These are phyloP conservation scores for Verticillium longisporum DNA, from an alignment of 2,329 filamentous ascomycete species.

Conservation along the genomic window DNA sequence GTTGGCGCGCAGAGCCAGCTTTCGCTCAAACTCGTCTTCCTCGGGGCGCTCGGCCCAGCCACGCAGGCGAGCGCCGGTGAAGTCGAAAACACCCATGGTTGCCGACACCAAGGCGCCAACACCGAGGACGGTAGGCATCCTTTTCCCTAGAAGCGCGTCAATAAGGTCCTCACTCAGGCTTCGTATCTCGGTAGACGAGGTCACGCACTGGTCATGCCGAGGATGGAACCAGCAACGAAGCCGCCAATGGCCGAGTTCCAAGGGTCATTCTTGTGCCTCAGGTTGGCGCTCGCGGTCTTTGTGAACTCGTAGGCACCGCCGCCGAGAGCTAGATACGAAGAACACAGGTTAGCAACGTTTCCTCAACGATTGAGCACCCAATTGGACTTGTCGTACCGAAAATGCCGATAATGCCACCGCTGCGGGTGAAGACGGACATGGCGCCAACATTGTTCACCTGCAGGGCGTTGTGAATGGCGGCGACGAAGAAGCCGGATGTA, in stretches of 20 bases:
- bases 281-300: conserved; percentile 70
- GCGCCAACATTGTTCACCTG: conserved; percentile 75
- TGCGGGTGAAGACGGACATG: conserved; percentile 72
- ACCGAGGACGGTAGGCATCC: conserved; percentile 64
- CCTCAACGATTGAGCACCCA: not conserved
- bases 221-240: conserved; percentile 64
- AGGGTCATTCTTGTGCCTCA: conserved; percentile 76
- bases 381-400: conserved; percentile 6
- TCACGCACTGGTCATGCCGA: conserved; percentile 67
- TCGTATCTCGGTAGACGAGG: not conserved
- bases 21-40: conserved; percentile 66
- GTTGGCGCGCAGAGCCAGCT: conserved; percentile 66
- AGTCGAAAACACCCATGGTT: conserved; percentile 58
- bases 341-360: not conserved
- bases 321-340: conserved; percentile 50
- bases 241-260: conserved; percentile 71
- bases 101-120: conserved; percentile 52
- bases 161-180: not conserved
- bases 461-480: conserved; percentile 81
- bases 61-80: conserved; percentile 55
- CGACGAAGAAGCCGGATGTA: conserved; percentile 61
- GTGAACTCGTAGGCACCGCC: conserved; percentile 75
- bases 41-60: conserved; percentile 40
- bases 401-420: conserved; percentile 61
- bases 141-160: conserved; percentile 25